Conservation (phyloP, 2,329 filamentous ascomycete species). For the Fusarium verticillioides region DNA sequence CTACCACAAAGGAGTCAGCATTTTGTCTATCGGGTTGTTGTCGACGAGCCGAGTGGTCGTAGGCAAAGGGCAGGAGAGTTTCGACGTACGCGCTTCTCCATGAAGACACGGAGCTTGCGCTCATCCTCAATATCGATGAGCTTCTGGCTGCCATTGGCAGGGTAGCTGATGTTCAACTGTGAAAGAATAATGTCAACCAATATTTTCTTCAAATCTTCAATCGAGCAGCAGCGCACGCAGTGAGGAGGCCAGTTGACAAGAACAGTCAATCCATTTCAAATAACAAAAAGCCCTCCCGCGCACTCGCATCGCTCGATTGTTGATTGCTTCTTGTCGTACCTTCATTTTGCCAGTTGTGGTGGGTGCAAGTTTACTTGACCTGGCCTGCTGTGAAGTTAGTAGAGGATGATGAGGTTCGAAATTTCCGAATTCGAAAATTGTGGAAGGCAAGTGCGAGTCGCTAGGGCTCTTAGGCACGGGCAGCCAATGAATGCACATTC, state of each 20-base stretch:
- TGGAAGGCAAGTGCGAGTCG: conserved; percentile 52
- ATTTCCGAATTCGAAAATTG: conserved; percentile 51
- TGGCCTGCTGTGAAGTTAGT: conserved; percentile 56
- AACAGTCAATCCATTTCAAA: neutral
- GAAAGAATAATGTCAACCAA: conserved; percentile 48
- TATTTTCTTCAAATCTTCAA: conserved; percentile 18
- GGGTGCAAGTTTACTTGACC: conserved; percentile 57
- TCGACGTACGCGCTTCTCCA: conserved; percentile 89
- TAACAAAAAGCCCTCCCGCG: neutral
- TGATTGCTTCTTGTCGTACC: conserved; percentile 49
- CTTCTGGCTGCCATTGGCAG: conserved; percentile 99
- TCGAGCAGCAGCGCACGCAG: neutral
- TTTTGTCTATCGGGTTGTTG: conserved; percentile 12
- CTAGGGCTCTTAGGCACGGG: conserved; percentile 52
- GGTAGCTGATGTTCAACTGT: conserved; percentile 80
- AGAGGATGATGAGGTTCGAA: conserved; percentile 47
- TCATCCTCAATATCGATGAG: conserved; percentile 99
- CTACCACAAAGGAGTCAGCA: conserved; percentile 57
- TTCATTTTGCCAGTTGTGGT: conserved; percentile 61
- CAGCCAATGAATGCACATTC: conserved; percentile 48
- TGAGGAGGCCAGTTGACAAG: neutral
- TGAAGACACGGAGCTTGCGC: conserved; percentile 98
- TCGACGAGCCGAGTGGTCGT: conserved; percentile 26
- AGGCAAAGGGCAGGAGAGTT: neutral
- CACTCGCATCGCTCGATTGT: neutral